Percentiles rank a stretch among this genome's conserved stretches.
These are phyloP conservation scores for Tricholoma matsutake DNA, from an alignment of 768 basidiomycete genomes.

Conservation along the genomic window DNA sequence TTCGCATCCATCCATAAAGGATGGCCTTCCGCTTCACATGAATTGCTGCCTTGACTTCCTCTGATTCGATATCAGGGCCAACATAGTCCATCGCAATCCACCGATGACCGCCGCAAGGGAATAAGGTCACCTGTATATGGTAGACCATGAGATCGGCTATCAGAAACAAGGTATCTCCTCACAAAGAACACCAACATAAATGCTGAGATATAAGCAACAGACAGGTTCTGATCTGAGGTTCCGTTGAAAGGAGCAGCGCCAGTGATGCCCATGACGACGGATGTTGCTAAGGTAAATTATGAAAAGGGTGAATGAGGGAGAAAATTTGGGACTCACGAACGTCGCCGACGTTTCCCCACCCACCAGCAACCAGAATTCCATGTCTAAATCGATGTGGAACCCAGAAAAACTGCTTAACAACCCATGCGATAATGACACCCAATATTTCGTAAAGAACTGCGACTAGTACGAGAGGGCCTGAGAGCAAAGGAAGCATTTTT, in stretches of 20 bases:
- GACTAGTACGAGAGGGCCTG: constrained; percentile 64
- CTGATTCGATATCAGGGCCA: constrained; percentile 59
- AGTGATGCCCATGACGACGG: constrained; percentile 63
- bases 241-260: constrained; percentile 60
- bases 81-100: constrained; percentile 60
- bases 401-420: constrained; percentile 65
- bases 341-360: constrained; percentile 68
- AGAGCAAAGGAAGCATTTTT: neutral
- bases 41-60: constrained; percentile 49
- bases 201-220: constrained; percentile 65
- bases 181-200: constrained; percentile 62
- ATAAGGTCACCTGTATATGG: constrained; percentile 59
- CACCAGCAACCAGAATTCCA: constrained; percentile 67
- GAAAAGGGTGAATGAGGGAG: neutral
- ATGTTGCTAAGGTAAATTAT: constrained; percentile 44
- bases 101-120: constrained; percentile 57
- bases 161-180: constrained; percentile 15
- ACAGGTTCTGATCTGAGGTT: constrained; percentile 51
- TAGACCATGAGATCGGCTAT: neutral
- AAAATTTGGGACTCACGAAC: constrained; percentile 48
- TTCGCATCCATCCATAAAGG: constrained; percentile 16
- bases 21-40: constrained; percentile 32
- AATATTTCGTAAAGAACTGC: constrained; percentile 56
- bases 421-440: constrained; percentile 51
- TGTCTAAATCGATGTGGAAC: constrained; percentile 75